A percentile compares a stretch with the other conserved stretches of the same genome.
Conservation (phyloP, 2,329 filamentous ascomycete species). For the Xenoacremonium recifei region DNA sequence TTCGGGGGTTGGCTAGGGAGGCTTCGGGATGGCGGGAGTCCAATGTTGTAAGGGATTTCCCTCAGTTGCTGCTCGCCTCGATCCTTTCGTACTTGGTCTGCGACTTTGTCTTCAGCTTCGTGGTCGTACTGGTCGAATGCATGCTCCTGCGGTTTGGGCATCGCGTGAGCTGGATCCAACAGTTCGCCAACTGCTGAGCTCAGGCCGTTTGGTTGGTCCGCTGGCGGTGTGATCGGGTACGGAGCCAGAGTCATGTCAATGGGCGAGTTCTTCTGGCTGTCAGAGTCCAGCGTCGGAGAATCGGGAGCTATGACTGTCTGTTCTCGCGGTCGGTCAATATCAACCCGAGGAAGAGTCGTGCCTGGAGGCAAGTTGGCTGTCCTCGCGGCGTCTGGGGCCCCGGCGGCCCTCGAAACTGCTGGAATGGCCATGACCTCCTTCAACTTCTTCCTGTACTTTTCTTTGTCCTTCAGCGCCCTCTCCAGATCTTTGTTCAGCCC, state of each 20-base stretch:
- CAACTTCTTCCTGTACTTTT: constrained; percentile 85
- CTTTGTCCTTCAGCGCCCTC: constrained; percentile 87
- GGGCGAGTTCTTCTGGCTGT: constrained; percentile 55
- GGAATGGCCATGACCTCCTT: constrained; percentile 65
- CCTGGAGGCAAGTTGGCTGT: constrained; percentile 8
- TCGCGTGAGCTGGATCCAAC: constrained; percentile 55
- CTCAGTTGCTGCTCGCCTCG: constrained; percentile 40
- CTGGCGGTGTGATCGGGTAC: constrained; percentile 64
- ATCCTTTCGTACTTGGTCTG: constrained; percentile 44
- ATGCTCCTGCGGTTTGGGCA: constrained; percentile 62
- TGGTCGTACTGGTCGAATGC: constrained; percentile 56
- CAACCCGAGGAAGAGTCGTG: constrained; percentile 19
- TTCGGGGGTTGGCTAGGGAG: constrained; percentile 52
- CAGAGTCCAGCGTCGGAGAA: constrained; percentile 51
- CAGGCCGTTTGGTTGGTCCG: constrained; percentile 43
- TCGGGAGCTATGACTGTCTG: constrained; percentile 30
- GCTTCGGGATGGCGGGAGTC: constrained; percentile 56
- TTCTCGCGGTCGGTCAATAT: constrained; percentile 22
- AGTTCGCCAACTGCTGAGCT: constrained; percentile 49
- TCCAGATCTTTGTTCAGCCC: constrained; percentile 95
- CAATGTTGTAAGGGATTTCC: constrained; percentile 50
- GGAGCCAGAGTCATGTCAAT: constrained; percentile 58
- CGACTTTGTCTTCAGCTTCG: constrained; percentile 50
- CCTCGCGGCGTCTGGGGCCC: constrained; percentile 14
- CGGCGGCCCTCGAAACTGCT: constrained; percentile 30